These are phyloP conservation scores for Mycosphaerella arachidis DNA, from an alignment of 2,329 filamentous ascomycete genomes.

Conservation along the genomic window DNA sequence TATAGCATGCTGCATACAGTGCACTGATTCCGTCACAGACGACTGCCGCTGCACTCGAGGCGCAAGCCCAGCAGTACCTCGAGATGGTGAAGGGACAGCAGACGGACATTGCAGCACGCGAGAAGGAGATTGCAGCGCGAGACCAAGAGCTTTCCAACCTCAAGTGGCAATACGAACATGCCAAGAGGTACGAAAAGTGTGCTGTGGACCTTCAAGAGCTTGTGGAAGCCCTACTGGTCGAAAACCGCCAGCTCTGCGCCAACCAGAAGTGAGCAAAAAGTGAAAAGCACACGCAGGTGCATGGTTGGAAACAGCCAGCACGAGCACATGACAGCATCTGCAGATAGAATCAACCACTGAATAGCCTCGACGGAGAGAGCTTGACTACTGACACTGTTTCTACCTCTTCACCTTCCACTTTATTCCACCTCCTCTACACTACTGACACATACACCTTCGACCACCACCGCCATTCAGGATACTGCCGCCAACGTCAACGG, in stretches of 20 bases:
- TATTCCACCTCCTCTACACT: neutral
- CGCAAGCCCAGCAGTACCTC: constrained; percentile 14
- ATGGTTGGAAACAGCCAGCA: neutral
- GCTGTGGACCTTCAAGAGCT: neutral
- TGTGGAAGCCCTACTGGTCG: neutral
- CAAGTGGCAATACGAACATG: neutral
- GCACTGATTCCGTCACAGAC: neutral
- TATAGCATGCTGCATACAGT: neutral
- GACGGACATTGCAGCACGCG: constrained; percentile 8
- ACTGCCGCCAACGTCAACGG: neutral
- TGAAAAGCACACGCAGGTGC: neutral
- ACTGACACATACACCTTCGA: neutral
- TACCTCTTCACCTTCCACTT: neutral
- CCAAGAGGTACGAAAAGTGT: neutral
- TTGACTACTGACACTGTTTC: neutral
- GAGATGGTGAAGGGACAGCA: constrained; percentile 15
- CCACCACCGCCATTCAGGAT: neutral
- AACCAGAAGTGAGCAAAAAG: neutral
- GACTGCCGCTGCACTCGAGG: constrained; percentile 10
- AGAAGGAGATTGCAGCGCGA: neutral
- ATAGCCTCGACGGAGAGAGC: neutral
- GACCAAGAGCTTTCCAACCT: neutral
- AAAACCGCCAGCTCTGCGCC: neutral
- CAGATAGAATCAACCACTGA: neutral
- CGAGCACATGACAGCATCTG: neutral